Evolutionary conservation across 192 early-diverging fungal genomes (phyloP).

Genomic region (Backusella circina): DNA sequence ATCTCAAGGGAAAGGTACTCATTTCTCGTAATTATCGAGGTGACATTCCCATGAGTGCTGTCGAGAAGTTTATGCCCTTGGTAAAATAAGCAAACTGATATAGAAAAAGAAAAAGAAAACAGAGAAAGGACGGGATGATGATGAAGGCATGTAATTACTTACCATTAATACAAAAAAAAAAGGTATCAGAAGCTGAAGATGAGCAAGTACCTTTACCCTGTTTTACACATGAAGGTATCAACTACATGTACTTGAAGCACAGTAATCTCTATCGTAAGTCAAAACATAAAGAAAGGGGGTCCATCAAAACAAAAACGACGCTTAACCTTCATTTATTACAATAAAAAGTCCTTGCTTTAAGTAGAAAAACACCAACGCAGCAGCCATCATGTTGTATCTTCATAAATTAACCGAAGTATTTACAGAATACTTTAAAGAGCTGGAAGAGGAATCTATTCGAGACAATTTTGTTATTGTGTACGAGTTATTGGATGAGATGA

Average conservation of each 20-base stretch:
- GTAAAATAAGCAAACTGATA: conserved; percentile 38
- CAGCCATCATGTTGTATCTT: conserved; percentile 91
- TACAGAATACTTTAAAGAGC: conserved; percentile 88
- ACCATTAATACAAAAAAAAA: neutral
- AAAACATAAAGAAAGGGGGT: too few species aligned
- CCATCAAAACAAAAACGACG: too few species aligned
- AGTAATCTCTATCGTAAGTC: conserved; percentile 90
- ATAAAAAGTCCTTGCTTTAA: conserved; percentile 82
- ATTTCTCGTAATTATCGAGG: conserved; percentile 98
- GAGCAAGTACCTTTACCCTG: conserved; percentile 86
- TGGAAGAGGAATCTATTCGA: conserved; percentile 87
- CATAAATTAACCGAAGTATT: conserved; percentile 92
- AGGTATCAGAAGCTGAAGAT: conserved; percentile 82
- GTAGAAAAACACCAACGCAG: conserved; percentile 98
- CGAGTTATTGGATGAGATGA: conserved; percentile 89
- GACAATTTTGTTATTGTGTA: conserved; percentile 93
- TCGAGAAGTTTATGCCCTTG: conserved; percentile 98
- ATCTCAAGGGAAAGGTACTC: conserved; percentile 98
- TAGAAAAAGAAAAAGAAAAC: neutral
- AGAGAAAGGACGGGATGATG: neutral
- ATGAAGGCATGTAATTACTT: neutral
- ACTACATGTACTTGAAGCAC: conserved; percentile 91
- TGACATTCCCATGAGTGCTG: conserved; percentile 93
- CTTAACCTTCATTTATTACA: too few species aligned
- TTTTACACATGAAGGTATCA: conserved; percentile 94